These are phyloP conservation scores for Pneumocystis wakefieldiae DNA, from an alignment of 1,139 yeast genomes.

Conservation along the genomic window DNA sequence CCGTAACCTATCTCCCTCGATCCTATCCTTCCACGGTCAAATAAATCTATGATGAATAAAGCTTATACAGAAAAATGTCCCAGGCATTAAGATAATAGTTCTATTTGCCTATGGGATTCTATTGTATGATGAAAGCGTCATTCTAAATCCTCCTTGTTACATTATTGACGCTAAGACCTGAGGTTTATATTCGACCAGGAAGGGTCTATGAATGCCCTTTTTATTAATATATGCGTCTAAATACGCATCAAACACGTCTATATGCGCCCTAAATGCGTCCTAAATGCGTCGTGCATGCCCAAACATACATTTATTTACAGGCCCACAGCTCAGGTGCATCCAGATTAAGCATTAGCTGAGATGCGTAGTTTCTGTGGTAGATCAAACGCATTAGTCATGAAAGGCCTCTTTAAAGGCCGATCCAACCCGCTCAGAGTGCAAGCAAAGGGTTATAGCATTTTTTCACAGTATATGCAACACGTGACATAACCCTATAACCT, in stretches of 20 bases:
- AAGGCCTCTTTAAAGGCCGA: background rate
- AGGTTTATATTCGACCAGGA: background rate
- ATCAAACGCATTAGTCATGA: background rate
- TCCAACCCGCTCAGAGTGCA: no score
- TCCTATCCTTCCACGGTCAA: conserved; percentile 1
- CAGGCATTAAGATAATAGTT: background rate
- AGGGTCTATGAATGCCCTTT: no score
- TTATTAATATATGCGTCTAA: background rate
- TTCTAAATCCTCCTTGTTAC: background rate
- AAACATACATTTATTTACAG: background rate
- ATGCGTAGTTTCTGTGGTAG: background rate
- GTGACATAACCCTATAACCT: no score
- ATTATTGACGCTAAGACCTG: background rate
- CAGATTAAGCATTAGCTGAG: background rate
- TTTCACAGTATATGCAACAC: no score
- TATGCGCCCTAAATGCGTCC: background rate
- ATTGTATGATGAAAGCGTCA: background rate
- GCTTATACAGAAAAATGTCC: background rate
- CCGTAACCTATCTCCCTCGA: no score
- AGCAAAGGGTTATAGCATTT: no score
- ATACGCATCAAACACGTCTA: background rate
- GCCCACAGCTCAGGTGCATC: background rate
- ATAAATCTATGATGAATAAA: background rate
- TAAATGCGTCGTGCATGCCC: background rate
- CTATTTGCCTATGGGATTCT: background rate